A percentile compares a stretch with the other conserved stretches of the same genome.
These are phyloP conservation scores for Aspergillus avenaceus DNA, from an alignment of 495 filamentous ascomycete species.

Conservation along the genomic window DNA sequence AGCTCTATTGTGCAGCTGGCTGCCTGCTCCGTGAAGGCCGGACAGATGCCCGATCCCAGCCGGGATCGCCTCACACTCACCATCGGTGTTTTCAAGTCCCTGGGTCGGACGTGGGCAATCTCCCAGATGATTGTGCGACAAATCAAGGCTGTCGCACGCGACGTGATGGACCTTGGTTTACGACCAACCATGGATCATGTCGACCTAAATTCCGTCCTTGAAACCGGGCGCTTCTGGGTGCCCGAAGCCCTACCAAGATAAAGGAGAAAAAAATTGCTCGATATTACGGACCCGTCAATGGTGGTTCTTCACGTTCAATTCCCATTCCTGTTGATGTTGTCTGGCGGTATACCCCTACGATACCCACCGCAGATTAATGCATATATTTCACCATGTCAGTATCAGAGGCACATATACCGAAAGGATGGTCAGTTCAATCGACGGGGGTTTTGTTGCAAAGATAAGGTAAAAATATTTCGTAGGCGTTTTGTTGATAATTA, in stretches of 20 bases:
- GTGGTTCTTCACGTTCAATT: no score
- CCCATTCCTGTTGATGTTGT: background rate
- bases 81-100: slow-evolving; percentile 73
- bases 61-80: slow-evolving; percentile 77
- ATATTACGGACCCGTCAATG: no score
- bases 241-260: slow-evolving; percentile 8
- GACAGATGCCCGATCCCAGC: slow-evolving; percentile 63
- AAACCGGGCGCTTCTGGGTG: slow-evolving; percentile 38
- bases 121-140: slow-evolving; percentile 69
- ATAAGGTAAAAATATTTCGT: background rate
- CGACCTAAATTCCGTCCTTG: slow-evolving; percentile 35
- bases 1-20: slow-evolving; percentile 56
- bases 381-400: background rate
- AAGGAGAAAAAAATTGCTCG: no score
- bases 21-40: slow-evolving; percentile 65
- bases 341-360: background rate
- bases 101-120: slow-evolving; percentile 73
- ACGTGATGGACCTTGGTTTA: slow-evolving; percentile 43
- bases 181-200: slow-evolving; percentile 41
- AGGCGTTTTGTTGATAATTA: background rate
- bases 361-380: background rate
- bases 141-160: slow-evolving; percentile 53
- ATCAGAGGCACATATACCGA: background rate
- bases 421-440: background rate
- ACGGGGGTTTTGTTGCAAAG: background rate